A percentile compares a stretch with the other conserved stretches of the same genome.
phyloP scores from a whole-genome alignment of 2,329 filamentous ascomycete species.

The Pseudogymnoascus sp. region DNA sequence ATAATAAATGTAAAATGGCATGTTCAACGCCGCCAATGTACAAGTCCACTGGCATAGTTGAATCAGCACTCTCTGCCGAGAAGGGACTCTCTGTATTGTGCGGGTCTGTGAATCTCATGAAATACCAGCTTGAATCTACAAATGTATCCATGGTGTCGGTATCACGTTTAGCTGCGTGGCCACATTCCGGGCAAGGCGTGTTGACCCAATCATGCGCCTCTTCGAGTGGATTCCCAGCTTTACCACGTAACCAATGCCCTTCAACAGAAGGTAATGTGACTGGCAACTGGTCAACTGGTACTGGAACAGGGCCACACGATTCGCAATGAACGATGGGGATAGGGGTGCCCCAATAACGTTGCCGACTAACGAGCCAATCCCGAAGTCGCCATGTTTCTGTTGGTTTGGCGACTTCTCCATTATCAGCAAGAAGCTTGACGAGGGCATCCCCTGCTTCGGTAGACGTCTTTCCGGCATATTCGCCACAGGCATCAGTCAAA shows the following conservation, averaged over 20 bases:
- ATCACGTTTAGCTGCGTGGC: conserved; percentile 64
- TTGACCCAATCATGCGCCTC: conserved; percentile 66
- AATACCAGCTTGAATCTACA: conserved; percentile 94
- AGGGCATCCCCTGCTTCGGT: conserved; percentile 55
- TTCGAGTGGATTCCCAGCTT: conserved; percentile 70
- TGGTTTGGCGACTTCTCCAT: conserved; percentile 51
- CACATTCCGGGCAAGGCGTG: conserved; percentile 67
- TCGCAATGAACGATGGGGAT: conserved; percentile 82
- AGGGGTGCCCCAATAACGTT: conserved; percentile 85
- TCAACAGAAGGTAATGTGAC: conserved; percentile 66
- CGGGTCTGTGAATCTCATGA: conserved; percentile 69
- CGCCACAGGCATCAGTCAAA: conserved; percentile 59
- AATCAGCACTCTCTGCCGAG: conserved; percentile 48
- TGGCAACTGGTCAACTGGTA: conserved; percentile 68
- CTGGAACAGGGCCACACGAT: conserved; percentile 70
- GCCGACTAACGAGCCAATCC: conserved; percentile 88
- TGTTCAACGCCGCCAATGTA: conserved; percentile 88
- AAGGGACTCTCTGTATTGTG: conserved; percentile 57
- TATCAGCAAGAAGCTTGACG: conserved; percentile 45
- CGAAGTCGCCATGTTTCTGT: conserved; percentile 71
- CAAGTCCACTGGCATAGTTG: conserved; percentile 68
- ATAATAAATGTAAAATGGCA: conserved; percentile 82
- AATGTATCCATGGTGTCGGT: conserved; percentile 97
- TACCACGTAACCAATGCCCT: conserved; percentile 59
- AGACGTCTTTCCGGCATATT: conserved; percentile 58